These are phyloP conservation scores for Trichosporon sp. DNA, from an alignment of 1,284 basidiomycete genomes.

Conservation along the genomic window DNA sequence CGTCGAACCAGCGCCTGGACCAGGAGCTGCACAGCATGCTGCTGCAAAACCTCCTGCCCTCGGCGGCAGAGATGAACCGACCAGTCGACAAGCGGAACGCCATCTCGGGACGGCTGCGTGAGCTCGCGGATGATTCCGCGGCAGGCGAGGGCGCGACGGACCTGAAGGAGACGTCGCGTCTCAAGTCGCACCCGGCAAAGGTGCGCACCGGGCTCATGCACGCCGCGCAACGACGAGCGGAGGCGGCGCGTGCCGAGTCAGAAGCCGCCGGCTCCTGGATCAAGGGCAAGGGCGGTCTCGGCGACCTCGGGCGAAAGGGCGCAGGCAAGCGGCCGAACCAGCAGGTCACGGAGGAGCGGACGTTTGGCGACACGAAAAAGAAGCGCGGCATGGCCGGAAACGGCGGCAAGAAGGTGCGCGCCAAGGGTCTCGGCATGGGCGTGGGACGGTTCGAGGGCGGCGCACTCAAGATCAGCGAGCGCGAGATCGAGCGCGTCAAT, in stretches of 20 bases:
- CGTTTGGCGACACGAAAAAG: constrained; percentile 43
- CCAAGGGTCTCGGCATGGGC: constrained; percentile 54
- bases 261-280: constrained; percentile 50
- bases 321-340: constrained; percentile 25
- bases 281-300: constrained; percentile 48
- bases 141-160: constrained; percentile 47
- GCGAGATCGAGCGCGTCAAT: constrained; percentile 47
- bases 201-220: constrained; percentile 51
- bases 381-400: constrained; percentile 51
- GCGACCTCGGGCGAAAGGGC: constrained; percentile 41
- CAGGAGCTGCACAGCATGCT: constrained; percentile 56
- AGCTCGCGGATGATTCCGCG: constrained; percentile 47
- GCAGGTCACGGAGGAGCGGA: constrained; percentile 32
- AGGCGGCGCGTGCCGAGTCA: constrained; percentile 40
- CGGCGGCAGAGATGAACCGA: constrained; percentile 36
- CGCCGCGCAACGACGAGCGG: constrained; percentile 41
- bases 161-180: constrained; percentile 24
- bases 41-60: constrained; percentile 51
- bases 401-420: constrained; percentile 43
- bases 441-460: constrained; percentile 53
- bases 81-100: constrained; percentile 55
- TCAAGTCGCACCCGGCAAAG: constrained; percentile 47
- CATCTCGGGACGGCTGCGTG: constrained; percentile 48
- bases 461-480: constrained; percentile 49
- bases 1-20: constrained; percentile 52